phyloP scores from a whole-genome alignment of 345 rosid species.

The Streptanthus diversifolius region DNA sequence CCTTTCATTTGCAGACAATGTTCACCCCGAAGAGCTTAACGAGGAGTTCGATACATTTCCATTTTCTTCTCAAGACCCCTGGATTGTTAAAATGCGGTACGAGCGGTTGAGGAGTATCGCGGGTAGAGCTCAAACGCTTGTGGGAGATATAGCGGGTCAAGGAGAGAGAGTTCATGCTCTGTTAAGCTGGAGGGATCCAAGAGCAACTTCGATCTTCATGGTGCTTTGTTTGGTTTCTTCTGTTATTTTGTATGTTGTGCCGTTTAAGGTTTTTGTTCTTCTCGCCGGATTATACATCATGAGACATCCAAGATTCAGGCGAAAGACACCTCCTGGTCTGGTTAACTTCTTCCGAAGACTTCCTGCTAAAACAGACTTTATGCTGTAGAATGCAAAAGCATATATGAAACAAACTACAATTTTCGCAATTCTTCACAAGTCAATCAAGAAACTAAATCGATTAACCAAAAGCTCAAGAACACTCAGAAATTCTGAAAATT shows the following conservation, averaged over 20 bases:
- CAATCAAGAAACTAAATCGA: constrained; percentile 24
- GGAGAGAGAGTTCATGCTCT: constrained; percentile 80
- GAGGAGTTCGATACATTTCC: constrained; percentile 94
- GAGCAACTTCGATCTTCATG: constrained; percentile 73
- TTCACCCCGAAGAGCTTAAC: constrained; percentile 72
- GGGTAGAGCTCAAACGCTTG: constrained; percentile 76
- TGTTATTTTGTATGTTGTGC: constrained; percentile 60
- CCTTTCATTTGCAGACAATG: constrained; percentile 67
- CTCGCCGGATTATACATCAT: constrained; percentile 54
- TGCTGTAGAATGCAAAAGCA: constrained; percentile 46
- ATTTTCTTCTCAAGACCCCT: constrained; percentile 40
- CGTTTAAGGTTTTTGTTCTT: constrained; percentile 72
- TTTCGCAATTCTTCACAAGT: not conserved
- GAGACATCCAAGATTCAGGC: constrained; percentile 87
- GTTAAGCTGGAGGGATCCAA: constrained; percentile 91
- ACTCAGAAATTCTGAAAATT: not conserved
- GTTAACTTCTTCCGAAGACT: constrained; percentile 79
- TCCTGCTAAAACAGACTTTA: constrained; percentile 78
- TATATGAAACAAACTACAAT: not conserved
- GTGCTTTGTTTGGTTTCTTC: constrained; percentile 65
- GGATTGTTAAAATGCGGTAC: constrained; percentile 58
- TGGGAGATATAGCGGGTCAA: constrained; percentile 90
- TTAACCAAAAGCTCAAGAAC: constrained; percentile 1
- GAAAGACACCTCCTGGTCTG: constrained; percentile 60
- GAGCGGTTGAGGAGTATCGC: constrained; percentile 83